Conservation (phyloP, 805 yeast genomes). For the Candida pini region DNA sequence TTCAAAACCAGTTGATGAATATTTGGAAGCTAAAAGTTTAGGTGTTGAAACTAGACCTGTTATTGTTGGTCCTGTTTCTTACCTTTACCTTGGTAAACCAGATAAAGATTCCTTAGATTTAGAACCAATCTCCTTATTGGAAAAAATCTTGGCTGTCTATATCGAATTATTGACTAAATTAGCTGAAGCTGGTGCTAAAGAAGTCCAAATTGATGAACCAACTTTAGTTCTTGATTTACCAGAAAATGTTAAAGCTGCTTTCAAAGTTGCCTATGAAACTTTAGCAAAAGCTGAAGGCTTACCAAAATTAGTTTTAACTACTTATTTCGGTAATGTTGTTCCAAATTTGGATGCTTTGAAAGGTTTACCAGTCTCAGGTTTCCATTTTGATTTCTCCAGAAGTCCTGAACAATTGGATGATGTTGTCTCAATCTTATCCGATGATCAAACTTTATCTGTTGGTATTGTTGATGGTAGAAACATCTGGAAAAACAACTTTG, state of each 20-base stretch:
- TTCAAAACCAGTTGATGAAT: slow-evolving; percentile 95
- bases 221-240: slow-evolving; percentile 90
- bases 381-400: slow-evolving; percentile 96
- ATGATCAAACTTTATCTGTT: slow-evolving; percentile 78
- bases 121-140: slow-evolving; percentile 86
- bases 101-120: slow-evolving; percentile 96
- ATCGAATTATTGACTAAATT: slow-evolving; percentile 82
- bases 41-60: slow-evolving; percentile 99
- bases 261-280: slow-evolving; percentile 79
- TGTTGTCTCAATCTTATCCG: slow-evolving; percentile 60
- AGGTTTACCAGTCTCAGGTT: slow-evolving; percentile 87
- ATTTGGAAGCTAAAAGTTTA: slow-evolving; percentile 92
- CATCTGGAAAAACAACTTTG: slow-evolving; percentile 96
- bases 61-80: slow-evolving; percentile 93
- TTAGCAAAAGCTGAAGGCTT: slow-evolving; percentile 61
- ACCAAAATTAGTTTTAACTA: slow-evolving; percentile 78
- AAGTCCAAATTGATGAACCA: slow-evolving; percentile 98
- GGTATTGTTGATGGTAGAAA: slow-evolving; percentile 99
- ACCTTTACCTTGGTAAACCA: slow-evolving; percentile 92
- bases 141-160: slow-evolving; percentile 90
- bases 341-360: slow-evolving; percentile 90
- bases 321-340: slow-evolving; percentile 98
- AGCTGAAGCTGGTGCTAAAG: slow-evolving; percentile 89
- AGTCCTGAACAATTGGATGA: slow-evolving; percentile 92
- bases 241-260: slow-evolving; percentile 75